These are phyloP conservation scores for Fragaria vesca DNA, from an alignment of 306 rosid species.

Conservation along the genomic window DNA sequence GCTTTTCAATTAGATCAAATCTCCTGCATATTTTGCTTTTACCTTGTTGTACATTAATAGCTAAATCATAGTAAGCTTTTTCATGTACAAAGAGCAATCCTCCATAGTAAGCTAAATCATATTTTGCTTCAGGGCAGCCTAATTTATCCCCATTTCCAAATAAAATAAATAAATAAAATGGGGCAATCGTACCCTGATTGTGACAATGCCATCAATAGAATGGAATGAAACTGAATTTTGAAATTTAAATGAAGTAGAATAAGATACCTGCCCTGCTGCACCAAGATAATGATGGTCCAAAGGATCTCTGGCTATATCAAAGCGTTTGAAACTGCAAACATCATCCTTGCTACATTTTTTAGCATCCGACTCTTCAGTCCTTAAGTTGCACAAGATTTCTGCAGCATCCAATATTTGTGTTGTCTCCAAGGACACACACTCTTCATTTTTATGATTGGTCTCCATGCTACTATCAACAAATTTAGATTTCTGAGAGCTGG, in stretches of 20 bases:
- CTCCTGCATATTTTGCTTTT: neutral
- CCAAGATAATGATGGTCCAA: constrained; percentile 81
- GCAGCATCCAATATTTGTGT: constrained; percentile 46
- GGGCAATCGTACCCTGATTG: neutral
- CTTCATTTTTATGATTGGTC: constrained; percentile 35
- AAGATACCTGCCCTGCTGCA: constrained; percentile 72
- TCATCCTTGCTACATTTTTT: constrained; percentile 41
- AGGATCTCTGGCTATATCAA: constrained; percentile 85
- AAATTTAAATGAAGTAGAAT: neutral
- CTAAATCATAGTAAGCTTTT: neutral
- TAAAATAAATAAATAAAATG: too few species aligned
- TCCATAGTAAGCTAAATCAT: too few species aligned
- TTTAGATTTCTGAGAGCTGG: constrained; percentile 48
- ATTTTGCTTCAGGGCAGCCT: too few species aligned
- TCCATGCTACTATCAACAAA: constrained; percentile 33
- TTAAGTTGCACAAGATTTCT: constrained; percentile 40
- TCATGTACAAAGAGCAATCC: neutral
- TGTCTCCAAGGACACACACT: constrained; percentile 35
- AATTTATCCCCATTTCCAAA: too few species aligned
- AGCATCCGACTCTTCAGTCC: constrained; percentile 41
- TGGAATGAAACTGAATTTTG: neutral
- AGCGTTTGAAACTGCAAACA: constrained; percentile 67
- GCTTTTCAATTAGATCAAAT: neutral
- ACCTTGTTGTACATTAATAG: neutral
- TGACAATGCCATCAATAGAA: neutral